Conservation (phyloP, 805 yeast species). For the Nakazawaea ernobii region DNA sequence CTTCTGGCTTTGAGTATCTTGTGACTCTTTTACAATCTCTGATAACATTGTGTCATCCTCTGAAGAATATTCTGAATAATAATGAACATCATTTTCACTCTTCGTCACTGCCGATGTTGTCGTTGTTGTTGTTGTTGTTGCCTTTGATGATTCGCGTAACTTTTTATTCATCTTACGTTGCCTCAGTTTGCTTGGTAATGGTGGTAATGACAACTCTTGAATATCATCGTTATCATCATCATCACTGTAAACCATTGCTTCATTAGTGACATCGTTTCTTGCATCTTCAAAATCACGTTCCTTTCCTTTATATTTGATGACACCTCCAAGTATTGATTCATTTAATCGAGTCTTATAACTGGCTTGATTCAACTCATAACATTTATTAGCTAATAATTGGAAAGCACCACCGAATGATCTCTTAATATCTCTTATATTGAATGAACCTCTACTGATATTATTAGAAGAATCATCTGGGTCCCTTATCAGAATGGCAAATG, state of each 20-base stretch:
- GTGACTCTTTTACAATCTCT: conserved; percentile 7
- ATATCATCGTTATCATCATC: conserved; percentile 24
- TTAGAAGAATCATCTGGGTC: conserved; percentile 86
- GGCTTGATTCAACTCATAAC: conserved; percentile 65
- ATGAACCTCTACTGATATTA: conserved; percentile 81
- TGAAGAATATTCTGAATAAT: conserved; percentile 35
- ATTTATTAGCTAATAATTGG: conserved; percentile 66
- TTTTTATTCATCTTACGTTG: conserved; percentile 15
- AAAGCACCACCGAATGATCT: conserved; percentile 88
- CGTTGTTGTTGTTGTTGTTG: conserved; percentile 8
- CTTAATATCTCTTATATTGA: conserved; percentile 71
- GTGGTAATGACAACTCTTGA: conserved; percentile 20
- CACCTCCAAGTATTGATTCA: conserved; percentile 72
- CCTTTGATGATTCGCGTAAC: conserved; percentile 11
- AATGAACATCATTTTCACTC: conserved; percentile 33
- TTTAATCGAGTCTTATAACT: conserved; percentile 64
- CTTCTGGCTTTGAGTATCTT: conserved; percentile 1
- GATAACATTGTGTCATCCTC: conserved; percentile 20
- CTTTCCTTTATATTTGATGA: conserved; percentile 68
- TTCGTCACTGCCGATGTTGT: conserved; percentile 28
- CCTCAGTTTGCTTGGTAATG: conserved; percentile 18
- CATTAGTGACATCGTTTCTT: conserved; percentile 54
- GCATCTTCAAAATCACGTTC: conserved; percentile 76
- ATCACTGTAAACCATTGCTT: conserved; percentile 37
- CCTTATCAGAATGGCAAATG: conserved; percentile 69